phyloP scores from a whole-genome alignment of 1,284 basidiomycete species.

The Naganishia albida region DNA sequence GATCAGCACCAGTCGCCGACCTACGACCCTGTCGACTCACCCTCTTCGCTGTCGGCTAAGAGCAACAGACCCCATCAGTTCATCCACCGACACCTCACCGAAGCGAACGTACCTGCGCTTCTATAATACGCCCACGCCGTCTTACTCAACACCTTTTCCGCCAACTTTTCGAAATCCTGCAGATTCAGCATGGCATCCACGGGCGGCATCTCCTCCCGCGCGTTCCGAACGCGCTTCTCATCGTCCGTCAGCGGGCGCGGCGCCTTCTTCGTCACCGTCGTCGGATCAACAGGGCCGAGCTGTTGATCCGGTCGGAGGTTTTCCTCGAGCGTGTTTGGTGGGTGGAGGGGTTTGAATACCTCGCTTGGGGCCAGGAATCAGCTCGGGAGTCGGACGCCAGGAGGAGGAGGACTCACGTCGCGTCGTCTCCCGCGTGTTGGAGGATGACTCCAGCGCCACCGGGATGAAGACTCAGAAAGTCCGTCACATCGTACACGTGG shows the following conservation, averaged over 20 bases:
- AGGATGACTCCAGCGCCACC: conserved; percentile 60
- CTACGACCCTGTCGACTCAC: background rate
- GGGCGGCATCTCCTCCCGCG: conserved; percentile 63
- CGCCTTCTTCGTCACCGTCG: conserved; percentile 54
- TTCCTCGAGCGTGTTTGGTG: conserved; percentile 52
- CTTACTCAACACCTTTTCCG: conserved; percentile 52
- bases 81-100: background rate
- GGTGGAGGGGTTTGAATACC: conserved; percentile 57
- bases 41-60: conserved; percentile 29
- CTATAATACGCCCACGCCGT: conserved; percentile 63
- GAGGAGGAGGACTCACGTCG: conserved; percentile 54
- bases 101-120: conserved; percentile 41
- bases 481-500: conserved; percentile 65
- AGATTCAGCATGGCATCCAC: conserved; percentile 70
- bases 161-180: conserved; percentile 64
- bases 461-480: conserved; percentile 68
- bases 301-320: conserved; percentile 61
- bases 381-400: background rate
- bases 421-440: conserved; percentile 61
- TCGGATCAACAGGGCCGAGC: conserved; percentile 66
- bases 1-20: background rate
- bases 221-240: conserved; percentile 68
- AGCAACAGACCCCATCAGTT: background rate
- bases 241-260: conserved; percentile 43
- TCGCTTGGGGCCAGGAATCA: conserved; percentile 35